These are phyloP conservation scores for Fusarium solani-melongenae DNA, from an alignment of 2,329 filamentous ascomycete genomes.

Conservation along the genomic window DNA sequence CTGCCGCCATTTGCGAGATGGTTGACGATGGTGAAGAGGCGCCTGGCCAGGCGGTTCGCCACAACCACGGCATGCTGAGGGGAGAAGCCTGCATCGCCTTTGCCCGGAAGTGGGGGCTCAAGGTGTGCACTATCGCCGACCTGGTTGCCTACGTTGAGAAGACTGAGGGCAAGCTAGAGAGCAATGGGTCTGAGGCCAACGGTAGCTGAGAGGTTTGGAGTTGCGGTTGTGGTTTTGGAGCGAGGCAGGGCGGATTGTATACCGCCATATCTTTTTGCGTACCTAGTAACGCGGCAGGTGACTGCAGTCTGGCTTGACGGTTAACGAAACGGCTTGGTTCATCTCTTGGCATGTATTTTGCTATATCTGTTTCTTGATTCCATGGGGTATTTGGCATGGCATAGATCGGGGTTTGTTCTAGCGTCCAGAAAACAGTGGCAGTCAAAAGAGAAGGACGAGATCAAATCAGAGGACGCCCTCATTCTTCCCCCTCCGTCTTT, in stretches of 20 bases:
- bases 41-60: conserved; percentile 72
- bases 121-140: conserved; percentile 95
- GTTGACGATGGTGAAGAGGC: conserved; percentile 86
- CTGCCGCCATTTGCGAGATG: conserved; percentile 89
- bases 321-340: conserved; percentile 15
- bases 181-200: conserved; percentile 47
- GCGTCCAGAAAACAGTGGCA: conserved; percentile 34
- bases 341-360: conserved; percentile 25
- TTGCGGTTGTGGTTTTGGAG: not conserved
- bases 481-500: not conserved
- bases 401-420: conserved; percentile 36
- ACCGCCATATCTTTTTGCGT: not conserved
- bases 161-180: conserved; percentile 70
- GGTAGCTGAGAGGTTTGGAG: conserved; percentile 27
- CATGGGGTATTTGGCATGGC: conserved; percentile 30
- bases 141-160: conserved; percentile 83
- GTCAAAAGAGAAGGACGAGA: conserved; percentile 20
- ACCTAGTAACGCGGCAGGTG: not conserved
- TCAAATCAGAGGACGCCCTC: conserved; percentile 3
- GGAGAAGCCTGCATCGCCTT: conserved; percentile 89
- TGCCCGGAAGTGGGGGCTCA: conserved; percentile 87
- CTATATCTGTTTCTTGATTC: conserved; percentile 36
- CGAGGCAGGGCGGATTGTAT: not conserved
- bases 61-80: conserved; percentile 87
- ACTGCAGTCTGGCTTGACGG: conserved; percentile 6